These are phyloP conservation scores for Skeletonema tropicum DNA, from an alignment of 108 stramenopile species.

Conservation along the genomic window DNA sequence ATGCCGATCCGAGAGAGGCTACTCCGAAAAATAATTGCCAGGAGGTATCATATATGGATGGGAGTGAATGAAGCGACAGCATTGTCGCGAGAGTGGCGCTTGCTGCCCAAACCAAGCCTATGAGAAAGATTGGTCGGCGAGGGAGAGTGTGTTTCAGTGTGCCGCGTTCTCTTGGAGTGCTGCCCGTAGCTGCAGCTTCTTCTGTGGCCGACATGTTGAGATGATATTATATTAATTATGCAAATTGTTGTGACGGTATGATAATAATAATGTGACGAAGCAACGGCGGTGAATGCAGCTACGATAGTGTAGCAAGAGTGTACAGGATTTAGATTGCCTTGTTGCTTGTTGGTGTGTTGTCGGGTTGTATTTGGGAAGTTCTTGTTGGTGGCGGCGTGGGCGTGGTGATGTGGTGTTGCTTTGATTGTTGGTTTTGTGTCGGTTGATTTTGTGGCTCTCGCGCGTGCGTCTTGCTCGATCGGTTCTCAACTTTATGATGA, in stretches of 20 bases:
- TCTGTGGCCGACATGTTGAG: background rate
- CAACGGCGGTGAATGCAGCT: too few relatives aligned
- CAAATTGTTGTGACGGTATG: background rate
- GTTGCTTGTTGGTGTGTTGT: too few relatives aligned
- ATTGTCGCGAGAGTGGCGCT: constrained; percentile 17
- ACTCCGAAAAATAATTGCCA: constrained; percentile 13
- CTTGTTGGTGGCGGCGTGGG: background rate
- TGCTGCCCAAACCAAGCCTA: constrained; percentile 9
- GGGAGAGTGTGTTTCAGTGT: constrained; percentile 21
- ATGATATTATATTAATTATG: background rate
- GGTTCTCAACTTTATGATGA: too few relatives aligned
- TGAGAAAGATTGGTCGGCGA: constrained; percentile 15
- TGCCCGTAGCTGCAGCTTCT: background rate
- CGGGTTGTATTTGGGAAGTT: too few relatives aligned
- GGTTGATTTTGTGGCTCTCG: too few relatives aligned
- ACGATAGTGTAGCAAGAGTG: too few relatives aligned
- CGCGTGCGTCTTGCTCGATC: too few relatives aligned
- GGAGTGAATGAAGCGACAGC: constrained; percentile 1
- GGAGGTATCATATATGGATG: background rate
- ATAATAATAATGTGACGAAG: too few relatives aligned
- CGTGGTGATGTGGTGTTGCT: too few relatives aligned
- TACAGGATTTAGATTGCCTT: background rate
- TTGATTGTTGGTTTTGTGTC: background rate
- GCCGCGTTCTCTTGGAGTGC: constrained; percentile 29
- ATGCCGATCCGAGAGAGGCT: constrained; percentile 26